These are phyloP conservation scores for Wickerhamiella infanticola DNA, from an alignment of 1,139 yeast species.

Conservation along the genomic window DNA sequence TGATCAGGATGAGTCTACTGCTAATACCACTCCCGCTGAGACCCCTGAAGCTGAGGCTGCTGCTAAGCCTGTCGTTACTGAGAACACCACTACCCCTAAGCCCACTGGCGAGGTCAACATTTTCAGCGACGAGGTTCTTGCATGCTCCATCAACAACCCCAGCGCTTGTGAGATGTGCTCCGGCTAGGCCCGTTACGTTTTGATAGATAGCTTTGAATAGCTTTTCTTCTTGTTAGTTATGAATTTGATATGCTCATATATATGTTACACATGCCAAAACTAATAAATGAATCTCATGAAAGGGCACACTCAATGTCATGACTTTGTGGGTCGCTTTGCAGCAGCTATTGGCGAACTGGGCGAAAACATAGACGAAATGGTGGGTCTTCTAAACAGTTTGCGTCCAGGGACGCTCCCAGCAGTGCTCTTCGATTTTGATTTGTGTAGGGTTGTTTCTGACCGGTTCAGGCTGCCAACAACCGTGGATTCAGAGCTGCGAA, in stretches of 20 bases:
- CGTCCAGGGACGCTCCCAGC: not conserved
- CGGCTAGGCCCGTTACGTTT: conserved; percentile 37
- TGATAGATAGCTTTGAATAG: not conserved
- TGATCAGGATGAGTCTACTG: conserved; percentile 6
- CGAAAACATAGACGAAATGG: not conserved
- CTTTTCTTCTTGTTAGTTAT: not conserved
- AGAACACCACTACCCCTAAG: conserved; percentile 9
- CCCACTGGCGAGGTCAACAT: conserved; percentile 40
- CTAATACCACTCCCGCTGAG: conserved; percentile 2
- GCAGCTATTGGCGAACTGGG: too few relatives aligned
- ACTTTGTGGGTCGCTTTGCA: too few relatives aligned
- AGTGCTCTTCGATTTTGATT: not conserved
- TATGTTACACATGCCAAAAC: not conserved
- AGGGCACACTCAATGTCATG: too few relatives aligned
- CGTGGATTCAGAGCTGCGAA: not conserved
- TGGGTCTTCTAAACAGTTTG: not conserved
- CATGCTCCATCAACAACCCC: conserved; percentile 93
- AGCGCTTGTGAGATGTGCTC: conserved; percentile 99
- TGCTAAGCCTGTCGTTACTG: not conserved
- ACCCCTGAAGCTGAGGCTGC: conserved; percentile 5
- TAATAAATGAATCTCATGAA: not conserved
- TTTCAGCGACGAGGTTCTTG: conserved; percentile 82
- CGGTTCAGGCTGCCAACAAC: not conserved
- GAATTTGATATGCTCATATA: not conserved
- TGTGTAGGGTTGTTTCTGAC: not conserved